These are phyloP conservation scores for Neonectria faginata DNA, from an alignment of 2,329 filamentous ascomycete genomes.

Conservation along the genomic window DNA sequence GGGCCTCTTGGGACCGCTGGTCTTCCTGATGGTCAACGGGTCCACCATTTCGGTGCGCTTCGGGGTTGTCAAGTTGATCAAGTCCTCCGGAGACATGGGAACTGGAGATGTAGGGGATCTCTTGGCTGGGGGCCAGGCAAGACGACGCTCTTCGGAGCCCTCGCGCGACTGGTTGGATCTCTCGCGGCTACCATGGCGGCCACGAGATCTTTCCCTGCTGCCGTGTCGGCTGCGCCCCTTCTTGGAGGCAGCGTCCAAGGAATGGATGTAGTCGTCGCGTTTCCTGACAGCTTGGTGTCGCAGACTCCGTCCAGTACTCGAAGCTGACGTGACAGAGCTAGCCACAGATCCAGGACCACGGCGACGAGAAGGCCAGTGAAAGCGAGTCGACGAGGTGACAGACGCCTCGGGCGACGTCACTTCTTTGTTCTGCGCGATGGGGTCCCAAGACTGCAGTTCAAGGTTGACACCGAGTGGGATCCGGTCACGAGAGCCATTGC, in stretches of 20 bases:
- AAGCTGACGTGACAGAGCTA: constrained; percentile 68
- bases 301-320: constrained; percentile 63
- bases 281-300: constrained; percentile 66
- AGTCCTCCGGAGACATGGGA: constrained; percentile 92
- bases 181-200: constrained; percentile 62
- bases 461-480: constrained; percentile 79
- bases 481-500: constrained; percentile 80
- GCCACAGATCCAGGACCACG: constrained; percentile 67
- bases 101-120: constrained; percentile 91
- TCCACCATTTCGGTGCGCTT: constrained; percentile 52
- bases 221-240: constrained; percentile 67
- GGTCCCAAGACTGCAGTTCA: constrained; percentile 70
- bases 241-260: constrained; percentile 78
- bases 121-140: constrained; percentile 79
- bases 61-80: constrained; percentile 70
- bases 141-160: constrained; percentile 76
- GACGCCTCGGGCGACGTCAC: constrained; percentile 69
- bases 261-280: constrained; percentile 87
- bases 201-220: constrained; percentile 62
- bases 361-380: constrained; percentile 66
- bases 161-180: constrained; percentile 68
- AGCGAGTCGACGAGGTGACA: constrained; percentile 63
- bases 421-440: constrained; percentile 61
- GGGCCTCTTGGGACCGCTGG: constrained; percentile 49
- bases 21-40: constrained; percentile 60